Evolutionary conservation across 768 basidiomycete species (phyloP), one percentile per base, ranked within the genome.

Genomic region (Boletus rubescentipes): DNA sequence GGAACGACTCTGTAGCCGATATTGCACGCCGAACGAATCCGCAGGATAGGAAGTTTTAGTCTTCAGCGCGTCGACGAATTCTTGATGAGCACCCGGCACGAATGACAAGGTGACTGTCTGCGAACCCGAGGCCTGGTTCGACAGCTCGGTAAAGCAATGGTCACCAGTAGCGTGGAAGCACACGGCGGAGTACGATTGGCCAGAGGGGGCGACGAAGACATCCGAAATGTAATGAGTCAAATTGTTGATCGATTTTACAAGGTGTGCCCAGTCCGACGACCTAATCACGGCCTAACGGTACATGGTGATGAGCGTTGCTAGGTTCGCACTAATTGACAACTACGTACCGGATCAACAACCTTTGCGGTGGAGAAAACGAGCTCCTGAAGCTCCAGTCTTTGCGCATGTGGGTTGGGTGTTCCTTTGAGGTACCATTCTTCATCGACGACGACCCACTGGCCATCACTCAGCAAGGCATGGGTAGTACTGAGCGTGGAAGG

Each of bases 351-450:
- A 46, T 74, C 71, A 47, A 70, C 70, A 57, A 73, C 73, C 44
- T 68, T 67, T 34, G 62, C 55, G 8, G 63, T 41, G 9, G 63
- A 54, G 44, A 90, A 80, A 11, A 87, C 73, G 41, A 94, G 63
- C 65, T 89, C 91, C 73, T 93, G 89, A 31, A 94, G 68, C 61
- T 93, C 85, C 20, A 91, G 67, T 16, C 75, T 72, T 20, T 75
- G 61, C 0, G 72, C 57, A 51, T 55, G 59, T 1, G 63, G 66
- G 40, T 67, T 70, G 15, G 65, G 61, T 38, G 65, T 59, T 32
- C 66, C 64, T 9, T 74, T 72, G 14, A 66, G 69, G 18, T 67
- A 54, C 80, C 86, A 86, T 2, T 77, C 77, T 46, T 87, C 82
- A 15, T 79, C 68, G 29, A 89, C 79, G 14, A 76, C 68, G 9